phyloP scores from a whole-genome alignment of 2,329 filamentous ascomycete genomes.

The Hymenoscyphus repandus region DNA sequence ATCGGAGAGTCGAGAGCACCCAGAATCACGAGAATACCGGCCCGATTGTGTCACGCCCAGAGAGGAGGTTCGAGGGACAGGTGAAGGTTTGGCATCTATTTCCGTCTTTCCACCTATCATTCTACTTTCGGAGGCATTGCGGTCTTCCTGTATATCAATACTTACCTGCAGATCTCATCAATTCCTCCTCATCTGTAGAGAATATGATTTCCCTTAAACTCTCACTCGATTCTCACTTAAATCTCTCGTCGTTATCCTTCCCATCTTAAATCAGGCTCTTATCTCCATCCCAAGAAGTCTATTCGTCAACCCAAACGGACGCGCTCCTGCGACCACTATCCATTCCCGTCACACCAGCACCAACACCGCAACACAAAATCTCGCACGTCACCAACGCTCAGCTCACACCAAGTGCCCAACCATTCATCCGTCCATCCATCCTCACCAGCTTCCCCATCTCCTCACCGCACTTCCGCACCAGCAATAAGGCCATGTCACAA shows the following conservation, averaged over 20 bases:
- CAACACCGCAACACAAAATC: not conserved
- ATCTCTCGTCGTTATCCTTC: not conserved
- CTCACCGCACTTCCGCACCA: not conserved
- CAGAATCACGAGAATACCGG: too few species aligned
- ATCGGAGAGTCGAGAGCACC: too few species aligned
- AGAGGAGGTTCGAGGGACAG: too few species aligned
- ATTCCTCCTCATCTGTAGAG: too few species aligned
- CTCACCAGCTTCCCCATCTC: not conserved
- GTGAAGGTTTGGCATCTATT: too few species aligned
- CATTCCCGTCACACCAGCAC: not conserved
- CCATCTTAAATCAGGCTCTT: not conserved
- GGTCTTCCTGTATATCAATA: too few species aligned
- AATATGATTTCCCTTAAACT: too few species aligned
- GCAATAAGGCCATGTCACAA: too few species aligned
- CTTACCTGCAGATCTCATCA: too few species aligned
- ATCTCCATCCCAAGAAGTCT: not conserved
- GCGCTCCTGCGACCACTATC: slow-evolving; percentile 15
- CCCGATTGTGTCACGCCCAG: too few species aligned
- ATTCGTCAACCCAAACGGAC: slow-evolving; percentile 8
- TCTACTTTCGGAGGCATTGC: too few species aligned
- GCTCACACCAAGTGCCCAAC: not conserved
- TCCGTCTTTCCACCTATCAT: too few species aligned
- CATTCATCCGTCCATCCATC: not conserved
- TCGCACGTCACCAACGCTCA: not conserved
- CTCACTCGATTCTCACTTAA: not conserved